A percentile compares a stretch with the other conserved stretches of the same genome.
Conservation (phyloP, 2,329 filamentous ascomycete species). For the Rutstroemia sp. region DNA sequence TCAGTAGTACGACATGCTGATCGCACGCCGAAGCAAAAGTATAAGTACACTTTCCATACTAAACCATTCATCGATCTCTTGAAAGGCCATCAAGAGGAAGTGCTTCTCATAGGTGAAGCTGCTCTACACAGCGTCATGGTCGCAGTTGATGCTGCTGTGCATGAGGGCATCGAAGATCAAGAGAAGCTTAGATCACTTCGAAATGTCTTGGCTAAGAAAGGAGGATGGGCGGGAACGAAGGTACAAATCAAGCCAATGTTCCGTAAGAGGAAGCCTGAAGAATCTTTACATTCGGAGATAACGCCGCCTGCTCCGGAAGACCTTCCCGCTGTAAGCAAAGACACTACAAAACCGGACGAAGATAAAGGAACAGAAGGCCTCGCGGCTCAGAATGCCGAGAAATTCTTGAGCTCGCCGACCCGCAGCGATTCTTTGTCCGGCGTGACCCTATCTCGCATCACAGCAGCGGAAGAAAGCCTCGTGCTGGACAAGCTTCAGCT, state of each 20-base stretch:
- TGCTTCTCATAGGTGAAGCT: conserved; percentile 84
- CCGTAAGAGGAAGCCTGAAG: conserved; percentile 71
- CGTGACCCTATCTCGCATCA: conserved; percentile 87
- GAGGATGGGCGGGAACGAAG: conserved; percentile 90
- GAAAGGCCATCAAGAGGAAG: conserved; percentile 93
- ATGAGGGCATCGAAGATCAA: conserved; percentile 73
- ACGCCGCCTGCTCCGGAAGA: not conserved
- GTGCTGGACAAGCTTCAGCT: conserved; percentile 93
- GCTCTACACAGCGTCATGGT: conserved; percentile 83
- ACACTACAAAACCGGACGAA: conserved; percentile 1
- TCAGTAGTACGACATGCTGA: conserved; percentile 95
- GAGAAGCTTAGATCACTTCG: conserved; percentile 79
- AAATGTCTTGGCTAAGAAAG: conserved; percentile 86
- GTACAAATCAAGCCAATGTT: conserved; percentile 99
- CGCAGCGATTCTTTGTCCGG: conserved; percentile 82
- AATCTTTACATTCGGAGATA: conserved; percentile 23
- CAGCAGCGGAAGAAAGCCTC: conserved; percentile 85
- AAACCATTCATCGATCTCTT: conserved; percentile 92
- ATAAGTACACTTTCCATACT: conserved; percentile 98
- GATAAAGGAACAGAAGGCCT: conserved; percentile 9
- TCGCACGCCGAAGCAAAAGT: conserved; percentile 96
- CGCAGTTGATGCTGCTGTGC: conserved; percentile 75
- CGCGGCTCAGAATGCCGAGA: conserved; percentile 6
- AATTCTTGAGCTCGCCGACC: conserved; percentile 39
- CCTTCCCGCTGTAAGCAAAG: not conserved